A percentile compares a stretch with the other conserved stretches of the same genome.
Evolutionary conservation across 768 basidiomycete species (phyloP).

Genomic region (Tylopilus sp.): DNA sequence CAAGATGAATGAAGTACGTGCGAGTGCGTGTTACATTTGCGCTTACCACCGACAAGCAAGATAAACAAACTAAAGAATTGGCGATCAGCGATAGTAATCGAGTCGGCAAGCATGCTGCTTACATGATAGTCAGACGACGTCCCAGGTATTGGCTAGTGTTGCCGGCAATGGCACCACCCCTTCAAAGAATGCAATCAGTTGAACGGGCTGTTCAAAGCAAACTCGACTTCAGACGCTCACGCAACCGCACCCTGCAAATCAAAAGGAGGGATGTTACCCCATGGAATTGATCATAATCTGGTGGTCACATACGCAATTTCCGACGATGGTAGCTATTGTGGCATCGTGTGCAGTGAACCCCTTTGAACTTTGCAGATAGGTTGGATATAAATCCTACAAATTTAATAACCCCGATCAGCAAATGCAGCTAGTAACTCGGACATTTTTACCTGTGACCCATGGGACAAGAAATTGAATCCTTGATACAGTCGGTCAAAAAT

Average conservation of each 20-base stretch:
- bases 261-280: neutral
- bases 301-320: constrained; percentile 50
- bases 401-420: neutral
- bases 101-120: neutral
- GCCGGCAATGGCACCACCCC: constrained; percentile 72
- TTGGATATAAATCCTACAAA: constrained; percentile 70
- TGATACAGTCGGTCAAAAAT: constrained; percentile 14
- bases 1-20: neutral
- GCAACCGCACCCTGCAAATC: constrained; percentile 39
- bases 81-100: neutral
- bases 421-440: neutral
- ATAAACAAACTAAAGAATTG: constrained; percentile 18
- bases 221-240: constrained; percentile 25
- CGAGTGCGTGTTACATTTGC: neutral
- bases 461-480: constrained; percentile 76
- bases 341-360: constrained; percentile 53
- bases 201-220: constrained; percentile 5
- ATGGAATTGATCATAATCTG: neutral
- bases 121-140: constrained; percentile 76
- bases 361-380: constrained; percentile 64
- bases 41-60: constrained; percentile 26
- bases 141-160: constrained; percentile 73
- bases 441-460: constrained; percentile 56
- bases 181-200: constrained; percentile 14
- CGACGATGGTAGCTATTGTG: constrained; percentile 79